Conservation (phyloP, 257 asterid species). For the Nicotiana undulata region DNA sequence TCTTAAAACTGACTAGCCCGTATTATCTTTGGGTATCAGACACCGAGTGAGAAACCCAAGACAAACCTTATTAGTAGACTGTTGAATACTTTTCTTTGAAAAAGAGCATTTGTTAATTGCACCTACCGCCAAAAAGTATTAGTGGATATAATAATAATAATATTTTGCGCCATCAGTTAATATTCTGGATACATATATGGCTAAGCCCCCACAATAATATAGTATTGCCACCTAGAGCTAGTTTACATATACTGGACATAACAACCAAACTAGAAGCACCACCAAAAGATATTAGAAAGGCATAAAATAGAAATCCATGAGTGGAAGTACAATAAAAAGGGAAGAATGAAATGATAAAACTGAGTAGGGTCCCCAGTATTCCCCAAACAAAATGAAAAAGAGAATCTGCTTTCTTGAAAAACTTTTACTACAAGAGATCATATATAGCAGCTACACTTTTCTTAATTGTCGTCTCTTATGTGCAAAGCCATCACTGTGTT, state of each 20-base stretch:
- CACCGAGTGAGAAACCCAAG: too few relatives aligned
- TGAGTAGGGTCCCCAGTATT: background rate
- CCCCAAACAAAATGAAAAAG: slow-evolving; percentile 10
- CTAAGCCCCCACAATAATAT: background rate
- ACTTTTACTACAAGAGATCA: background rate
- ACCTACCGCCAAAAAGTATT: background rate
- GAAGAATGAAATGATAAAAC: background rate
- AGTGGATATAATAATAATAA: background rate
- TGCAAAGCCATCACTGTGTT: slow-evolving; percentile 24
- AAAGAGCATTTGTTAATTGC: background rate
- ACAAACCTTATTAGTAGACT: too few relatives aligned
- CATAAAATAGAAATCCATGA: background rate
- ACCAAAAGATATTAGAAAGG: background rate
- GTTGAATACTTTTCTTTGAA: too few relatives aligned
- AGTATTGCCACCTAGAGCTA: background rate
- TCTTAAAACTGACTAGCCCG: too few relatives aligned
- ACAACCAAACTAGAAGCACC: background rate
- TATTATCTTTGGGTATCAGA: too few relatives aligned
- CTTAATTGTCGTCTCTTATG: slow-evolving; percentile 8
- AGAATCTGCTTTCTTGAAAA: background rate
- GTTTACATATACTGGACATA: background rate
- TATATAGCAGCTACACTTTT: background rate
- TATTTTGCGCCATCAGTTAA: background rate
- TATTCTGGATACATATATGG: background rate
- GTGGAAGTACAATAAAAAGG: background rate